Conservation (phyloP, 2,329 filamentous ascomycete genomes). For the Diaporthe caulivora region DNA sequence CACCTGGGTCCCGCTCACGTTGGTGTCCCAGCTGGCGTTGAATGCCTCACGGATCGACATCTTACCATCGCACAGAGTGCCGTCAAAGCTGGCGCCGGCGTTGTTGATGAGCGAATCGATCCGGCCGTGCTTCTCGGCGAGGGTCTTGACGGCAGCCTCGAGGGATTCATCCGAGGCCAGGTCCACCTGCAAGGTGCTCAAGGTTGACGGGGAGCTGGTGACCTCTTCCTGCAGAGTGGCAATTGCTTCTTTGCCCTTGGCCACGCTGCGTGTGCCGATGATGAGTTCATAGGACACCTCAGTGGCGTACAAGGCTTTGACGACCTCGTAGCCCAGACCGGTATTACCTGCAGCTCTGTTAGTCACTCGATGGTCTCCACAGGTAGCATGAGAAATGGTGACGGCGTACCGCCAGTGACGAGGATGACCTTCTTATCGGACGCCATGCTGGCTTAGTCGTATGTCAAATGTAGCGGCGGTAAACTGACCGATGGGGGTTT, state of each 20-base stretch:
- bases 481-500: neutral
- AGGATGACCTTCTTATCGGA: slow-evolving; percentile 35
- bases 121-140: slow-evolving; percentile 56
- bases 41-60: slow-evolving; percentile 55
- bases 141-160: slow-evolving; percentile 55
- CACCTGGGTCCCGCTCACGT: slow-evolving; percentile 61
- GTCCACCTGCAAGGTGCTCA: slow-evolving; percentile 65
- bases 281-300: slow-evolving; percentile 64
- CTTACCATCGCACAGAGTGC: slow-evolving; percentile 44
- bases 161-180: slow-evolving; percentile 66
- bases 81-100: slow-evolving; percentile 61
- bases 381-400: no score
- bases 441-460: slow-evolving; percentile 1
- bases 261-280: slow-evolving; percentile 63
- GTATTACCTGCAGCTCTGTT: slow-evolving; percentile 68
- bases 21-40: slow-evolving; percentile 62
- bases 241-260: slow-evolving; percentile 64
- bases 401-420: slow-evolving; percentile 33
- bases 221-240: slow-evolving; percentile 54
- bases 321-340: slow-evolving; percentile 69
- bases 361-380: slow-evolving; percentile 44
- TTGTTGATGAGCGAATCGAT: slow-evolving; percentile 70
- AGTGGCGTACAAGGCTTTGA: slow-evolving; percentile 66
- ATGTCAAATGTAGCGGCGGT: neutral
- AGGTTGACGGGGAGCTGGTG: slow-evolving; percentile 53